Base-by-base conservation (phyloP, 2,329 filamentous ascomycete species). In the Xylariaceae sp. region DNA sequence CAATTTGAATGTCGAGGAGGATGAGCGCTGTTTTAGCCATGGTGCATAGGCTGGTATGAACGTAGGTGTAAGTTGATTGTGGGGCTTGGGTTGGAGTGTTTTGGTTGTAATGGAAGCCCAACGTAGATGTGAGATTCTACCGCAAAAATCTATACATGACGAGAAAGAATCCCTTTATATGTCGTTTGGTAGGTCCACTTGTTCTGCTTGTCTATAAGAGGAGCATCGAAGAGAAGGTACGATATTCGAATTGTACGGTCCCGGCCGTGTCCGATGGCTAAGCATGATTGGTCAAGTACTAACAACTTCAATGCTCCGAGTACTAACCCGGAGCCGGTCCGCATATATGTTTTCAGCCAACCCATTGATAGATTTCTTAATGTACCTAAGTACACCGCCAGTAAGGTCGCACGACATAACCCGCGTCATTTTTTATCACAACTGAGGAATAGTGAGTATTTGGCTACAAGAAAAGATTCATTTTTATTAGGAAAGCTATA, bases 1-100 rank as follows among this genome's bases (percentile, higher is more conserved):
- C 71, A 16, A 60, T 66, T 59, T 76, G 72, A 40, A 75, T 33
- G 61, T 76, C 74, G 40, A 76, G 69, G 43, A 75, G 59, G 33
- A 76, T 62, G 6, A 76, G 63, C 6, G 71, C 71, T 6, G 70
- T 70, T 44, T 65, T 65, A 4, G 46, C 56, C 67, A 70, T 70
- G 33, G 28, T 62, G 54, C 39, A 57, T 51, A 19, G 16, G 33
- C 23, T 33, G 4, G 19, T 14, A 11, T 21, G n/a, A 14, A 8
- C 23, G 48, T 44, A 24, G 29, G 5, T 8, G 3, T 11, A 12
- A n/a, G 26, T 16, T 44, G 26, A 47, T 47, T 21, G 14, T 28
- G 17, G 23, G 11, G 48, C 36, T n/a, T n/a, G n/a, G n/a, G 21
- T 28, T 5, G 16, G 2, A 29, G 31, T 44, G 6, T 48, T 29